These are phyloP conservation scores for Cutaneotrichosporon sp. DNA, from an alignment of 1,284 basidiomycete species.

Conservation along the genomic window DNA sequence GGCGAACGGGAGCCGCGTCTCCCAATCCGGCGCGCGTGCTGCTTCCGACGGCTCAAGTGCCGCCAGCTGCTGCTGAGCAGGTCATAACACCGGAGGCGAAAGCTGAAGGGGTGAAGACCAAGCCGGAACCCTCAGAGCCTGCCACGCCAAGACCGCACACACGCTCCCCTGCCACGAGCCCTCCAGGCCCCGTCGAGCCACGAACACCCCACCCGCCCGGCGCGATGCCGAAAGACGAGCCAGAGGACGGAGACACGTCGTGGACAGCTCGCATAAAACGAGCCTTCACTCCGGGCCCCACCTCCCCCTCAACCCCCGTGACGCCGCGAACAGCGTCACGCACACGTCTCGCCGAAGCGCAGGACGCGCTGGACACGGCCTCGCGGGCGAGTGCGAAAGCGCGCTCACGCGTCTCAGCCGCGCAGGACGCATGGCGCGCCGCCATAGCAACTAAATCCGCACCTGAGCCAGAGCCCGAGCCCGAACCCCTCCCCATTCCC, in stretches of 20 bases:
- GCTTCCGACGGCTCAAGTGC: background rate
- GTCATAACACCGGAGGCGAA: background rate
- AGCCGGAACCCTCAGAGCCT: background rate
- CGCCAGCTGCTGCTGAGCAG: background rate
- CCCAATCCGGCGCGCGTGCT: background rate
- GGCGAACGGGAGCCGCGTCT: background rate
- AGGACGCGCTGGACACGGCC: constrained; percentile 18
- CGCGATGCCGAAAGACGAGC: constrained; percentile 6
- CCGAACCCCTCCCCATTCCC: background rate
- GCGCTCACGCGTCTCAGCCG: constrained; percentile 9
- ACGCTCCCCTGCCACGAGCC: background rate
- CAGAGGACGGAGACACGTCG: constrained; percentile 16
- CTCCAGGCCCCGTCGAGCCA: background rate
- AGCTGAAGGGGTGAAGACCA: background rate
- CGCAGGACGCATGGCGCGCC: constrained; percentile 20
- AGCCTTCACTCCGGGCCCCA: background rate
- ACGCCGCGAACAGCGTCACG: constrained; percentile 4
- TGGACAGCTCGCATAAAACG: constrained; percentile 17
- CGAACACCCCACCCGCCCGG: background rate
- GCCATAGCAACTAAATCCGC: constrained; percentile 19
- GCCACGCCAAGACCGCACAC: background rate
- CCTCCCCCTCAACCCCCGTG: background rate
- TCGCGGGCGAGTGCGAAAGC: constrained; percentile 11
- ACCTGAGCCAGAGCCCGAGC: background rate
- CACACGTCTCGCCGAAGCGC: constrained; percentile 14